Evolutionary conservation across 2,329 filamentous ascomycete species (phyloP), one percentile per base, ranked within the genome.

Genomic region (Pseudogymnoascus sp.): DNA sequence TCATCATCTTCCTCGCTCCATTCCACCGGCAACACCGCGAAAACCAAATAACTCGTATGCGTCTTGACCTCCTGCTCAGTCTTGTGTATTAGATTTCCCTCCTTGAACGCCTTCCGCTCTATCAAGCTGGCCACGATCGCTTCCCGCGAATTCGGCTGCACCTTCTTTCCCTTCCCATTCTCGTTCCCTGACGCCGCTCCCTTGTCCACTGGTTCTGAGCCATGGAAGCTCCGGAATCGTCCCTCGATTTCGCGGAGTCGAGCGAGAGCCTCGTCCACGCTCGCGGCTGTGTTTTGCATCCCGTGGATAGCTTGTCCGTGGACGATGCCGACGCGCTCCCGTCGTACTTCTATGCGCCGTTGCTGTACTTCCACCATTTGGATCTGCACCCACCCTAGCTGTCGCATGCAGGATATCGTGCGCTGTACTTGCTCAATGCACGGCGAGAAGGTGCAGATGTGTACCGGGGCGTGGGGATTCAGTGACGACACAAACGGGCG

Each of bases 1-100:
- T 80, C 80, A 74, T 99, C 94, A 65, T 96, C 90, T 62, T 88
- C 88, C 34, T 83, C 86, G 0, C 78, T 85, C 94, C 94, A 99
- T 63, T 89, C 85, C 41, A 84, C 80, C n/a, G 94, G 92, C 62
- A 99, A 74, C 2, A 94, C 77, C 0, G 94, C 94, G 75, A 99
- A 99, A 3, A 95, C 88, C 3, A 99, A 80, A 71, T 99, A 99
- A n/a, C 89, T 94, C 0, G 94, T 99, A 73, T 99, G 94, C 6
- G 89, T 94, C 79, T 96, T 96, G 62, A 97, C 76, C 69, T 99
- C 94, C 0, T 85, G 77, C 74, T 99, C 94, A 0, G 89, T 85
- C 21, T 90, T 82, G 67, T 95, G 90, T 28, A 90, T 80, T 38
- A 97, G 69, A 26, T 83, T 82, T 0, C 94, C 94, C 63, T 92